phyloP scores from a whole-genome alignment of 2,329 filamentous ascomycete genomes.

The Metarhizium brunneum region DNA sequence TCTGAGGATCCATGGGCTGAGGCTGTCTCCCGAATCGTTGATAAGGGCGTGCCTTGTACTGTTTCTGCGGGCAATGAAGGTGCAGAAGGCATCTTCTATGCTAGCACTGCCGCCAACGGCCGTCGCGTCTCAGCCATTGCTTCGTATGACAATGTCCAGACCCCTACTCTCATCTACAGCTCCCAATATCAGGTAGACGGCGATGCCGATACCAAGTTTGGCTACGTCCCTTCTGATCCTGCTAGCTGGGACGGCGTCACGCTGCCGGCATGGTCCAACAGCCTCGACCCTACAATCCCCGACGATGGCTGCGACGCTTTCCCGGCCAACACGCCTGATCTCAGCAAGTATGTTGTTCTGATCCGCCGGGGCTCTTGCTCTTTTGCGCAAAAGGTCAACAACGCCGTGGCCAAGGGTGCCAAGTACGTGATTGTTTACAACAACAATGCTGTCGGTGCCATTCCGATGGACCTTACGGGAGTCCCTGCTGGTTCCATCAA shows the following conservation, averaged over 20 bases:
- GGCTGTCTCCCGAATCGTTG: conserved; percentile 42
- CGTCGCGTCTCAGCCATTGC: conserved; percentile 38
- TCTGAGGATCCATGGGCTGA: conserved; percentile 40
- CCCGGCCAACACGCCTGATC: conserved; percentile 44
- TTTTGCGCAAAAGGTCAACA: conserved; percentile 43
- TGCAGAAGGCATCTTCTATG: conserved; percentile 36
- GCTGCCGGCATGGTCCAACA: conserved; percentile 40
- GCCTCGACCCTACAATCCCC: conserved; percentile 35
- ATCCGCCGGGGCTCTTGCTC: conserved; percentile 50
- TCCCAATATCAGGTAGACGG: conserved; percentile 31
- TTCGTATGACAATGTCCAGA: conserved; percentile 38
- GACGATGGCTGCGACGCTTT: conserved; percentile 43
- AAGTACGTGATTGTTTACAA: conserved; percentile 56
- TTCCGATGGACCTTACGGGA: conserved; percentile 20
- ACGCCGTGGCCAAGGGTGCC: conserved; percentile 45
- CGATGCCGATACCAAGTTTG: conserved; percentile 26
- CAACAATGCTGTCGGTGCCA: conserved; percentile 37
- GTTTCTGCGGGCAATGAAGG: conserved; percentile 45
- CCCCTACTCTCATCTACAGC: conserved; percentile 31
- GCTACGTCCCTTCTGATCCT: conserved; percentile 32
- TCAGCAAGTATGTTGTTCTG: conserved; percentile 48
- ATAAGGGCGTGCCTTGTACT: conserved; percentile 41
- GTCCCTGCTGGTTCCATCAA: conserved; percentile 19
- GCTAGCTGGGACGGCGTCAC: conserved; percentile 33
- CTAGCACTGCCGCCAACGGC: conserved; percentile 38